These are phyloP conservation scores for Backusella tuberculispora DNA, from an alignment of 192 early-diverging fungal species.

Conservation along the genomic window DNA sequence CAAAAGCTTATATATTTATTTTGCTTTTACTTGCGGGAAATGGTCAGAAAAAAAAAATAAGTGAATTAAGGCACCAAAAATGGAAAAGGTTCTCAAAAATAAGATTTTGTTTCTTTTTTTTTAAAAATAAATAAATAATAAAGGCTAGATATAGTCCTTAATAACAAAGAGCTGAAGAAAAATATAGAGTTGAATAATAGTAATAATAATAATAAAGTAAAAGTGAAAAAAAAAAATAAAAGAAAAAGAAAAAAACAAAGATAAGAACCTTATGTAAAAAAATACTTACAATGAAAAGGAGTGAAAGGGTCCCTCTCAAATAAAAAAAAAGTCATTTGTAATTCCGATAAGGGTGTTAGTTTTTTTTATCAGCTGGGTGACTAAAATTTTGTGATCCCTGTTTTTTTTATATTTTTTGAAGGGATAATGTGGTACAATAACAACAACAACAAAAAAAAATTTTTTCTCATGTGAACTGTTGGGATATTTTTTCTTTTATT, in stretches of 20 bases:
- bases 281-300: background rate
- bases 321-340: background rate
- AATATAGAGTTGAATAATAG: no score
- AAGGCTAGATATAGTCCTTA: no score
- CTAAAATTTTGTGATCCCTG: constrained; percentile 12
- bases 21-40: no score
- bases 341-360: background rate
- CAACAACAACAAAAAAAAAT: background rate
- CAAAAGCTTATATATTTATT: no score
- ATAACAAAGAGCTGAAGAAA: no score
- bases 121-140: no score
- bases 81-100: no score
- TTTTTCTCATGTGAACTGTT: constrained; percentile 7
- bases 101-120: no score
- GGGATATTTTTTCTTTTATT: background rate
- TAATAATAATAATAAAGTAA: no score
- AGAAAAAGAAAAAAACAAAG: background rate
- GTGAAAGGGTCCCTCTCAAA: background rate
- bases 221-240: background rate
- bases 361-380: background rate
- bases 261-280: constrained; percentile 10
- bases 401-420: constrained; percentile 14
- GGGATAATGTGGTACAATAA: background rate
- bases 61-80: no score
- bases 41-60: no score